phyloP scores from a whole-genome alignment of 805 yeast species.

The Ogataea parapolymorpha region DNA sequence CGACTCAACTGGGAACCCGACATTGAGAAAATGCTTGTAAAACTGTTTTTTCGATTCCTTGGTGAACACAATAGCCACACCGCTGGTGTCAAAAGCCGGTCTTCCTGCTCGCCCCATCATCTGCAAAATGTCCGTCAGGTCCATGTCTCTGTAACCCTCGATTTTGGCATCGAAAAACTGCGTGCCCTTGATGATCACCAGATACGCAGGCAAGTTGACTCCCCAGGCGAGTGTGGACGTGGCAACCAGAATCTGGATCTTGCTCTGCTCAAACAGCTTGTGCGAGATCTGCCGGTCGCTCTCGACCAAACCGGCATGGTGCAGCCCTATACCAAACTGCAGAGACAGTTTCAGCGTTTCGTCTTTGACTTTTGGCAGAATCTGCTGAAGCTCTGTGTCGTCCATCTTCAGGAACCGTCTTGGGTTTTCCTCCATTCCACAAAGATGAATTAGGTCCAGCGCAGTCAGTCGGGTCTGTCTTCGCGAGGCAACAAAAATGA shows the following conservation, averaged over 20 bases:
- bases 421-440: conserved; percentile 78
- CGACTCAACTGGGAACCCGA: conserved; percentile 82
- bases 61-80: conserved; percentile 73
- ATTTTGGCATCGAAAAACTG: conserved; percentile 60
- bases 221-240: conserved; percentile 90
- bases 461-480: conserved; percentile 82
- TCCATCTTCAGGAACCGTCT: conserved; percentile 63
- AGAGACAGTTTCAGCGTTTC: conserved; percentile 72
- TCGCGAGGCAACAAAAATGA: conserved; percentile 82
- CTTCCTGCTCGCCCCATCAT: conserved; percentile 89
- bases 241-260: conserved; percentile 70
- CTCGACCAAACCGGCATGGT: conserved; percentile 80
- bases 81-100: conserved; percentile 76
- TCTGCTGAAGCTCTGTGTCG: conserved; percentile 56
- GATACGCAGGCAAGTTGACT: conserved; percentile 76
- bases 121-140: conserved; percentile 73
- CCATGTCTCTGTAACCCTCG: conserved; percentile 77
- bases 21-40: conserved; percentile 72
- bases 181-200: conserved; percentile 77
- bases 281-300: conserved; percentile 69
- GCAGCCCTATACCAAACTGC: conserved; percentile 78
- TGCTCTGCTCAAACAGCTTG: conserved; percentile 62
- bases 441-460: conserved; percentile 68
- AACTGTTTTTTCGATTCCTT: conserved; percentile 71
- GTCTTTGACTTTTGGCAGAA: conserved; percentile 62